Evolutionary conservation across 2,329 filamentous ascomycete species (phyloP).

Genomic region (Sclerotiophoma versabilis): DNA sequence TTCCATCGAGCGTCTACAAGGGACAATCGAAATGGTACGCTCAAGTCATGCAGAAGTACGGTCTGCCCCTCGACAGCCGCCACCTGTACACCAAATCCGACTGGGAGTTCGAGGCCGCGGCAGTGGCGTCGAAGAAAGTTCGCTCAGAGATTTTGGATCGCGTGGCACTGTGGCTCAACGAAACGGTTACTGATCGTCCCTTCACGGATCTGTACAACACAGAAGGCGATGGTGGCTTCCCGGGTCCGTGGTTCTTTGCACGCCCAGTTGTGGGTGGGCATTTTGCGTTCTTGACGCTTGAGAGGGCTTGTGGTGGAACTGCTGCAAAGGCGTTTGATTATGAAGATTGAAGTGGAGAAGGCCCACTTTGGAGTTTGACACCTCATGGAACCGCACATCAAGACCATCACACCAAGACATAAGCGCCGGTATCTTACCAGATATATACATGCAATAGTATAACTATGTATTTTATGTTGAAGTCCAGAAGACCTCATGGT

Average conservation of each 20-base stretch:
- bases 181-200: conserved; percentile 76
- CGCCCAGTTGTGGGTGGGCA: conserved; percentile 84
- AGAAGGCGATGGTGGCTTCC: conserved; percentile 77
- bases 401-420: not conserved
- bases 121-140: conserved; percentile 73
- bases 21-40: conserved; percentile 83
- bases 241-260: conserved; percentile 78
- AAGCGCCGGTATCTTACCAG: no score
- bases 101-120: conserved; percentile 89
- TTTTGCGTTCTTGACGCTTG: conserved; percentile 83
- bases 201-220: conserved; percentile 86
- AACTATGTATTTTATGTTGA: conserved; percentile 4
- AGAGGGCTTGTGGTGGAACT: conserved; percentile 75
- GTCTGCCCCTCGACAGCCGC: conserved; percentile 80
- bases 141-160: conserved; percentile 75
- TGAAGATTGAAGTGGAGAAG: not conserved
- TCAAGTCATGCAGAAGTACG: conserved; percentile 79
- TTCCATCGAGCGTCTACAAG: conserved; percentile 77
- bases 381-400: not conserved
- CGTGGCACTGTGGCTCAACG: conserved; percentile 82
- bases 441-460: not conserved
- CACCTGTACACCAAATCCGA: conserved; percentile 89
- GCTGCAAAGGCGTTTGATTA: not conserved
- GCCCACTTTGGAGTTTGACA: not conserved
- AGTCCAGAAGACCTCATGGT: not conserved